phyloP scores from a whole-genome alignment of 176 grass and related monocot species.

The Cenchrus purpureus region DNA sequence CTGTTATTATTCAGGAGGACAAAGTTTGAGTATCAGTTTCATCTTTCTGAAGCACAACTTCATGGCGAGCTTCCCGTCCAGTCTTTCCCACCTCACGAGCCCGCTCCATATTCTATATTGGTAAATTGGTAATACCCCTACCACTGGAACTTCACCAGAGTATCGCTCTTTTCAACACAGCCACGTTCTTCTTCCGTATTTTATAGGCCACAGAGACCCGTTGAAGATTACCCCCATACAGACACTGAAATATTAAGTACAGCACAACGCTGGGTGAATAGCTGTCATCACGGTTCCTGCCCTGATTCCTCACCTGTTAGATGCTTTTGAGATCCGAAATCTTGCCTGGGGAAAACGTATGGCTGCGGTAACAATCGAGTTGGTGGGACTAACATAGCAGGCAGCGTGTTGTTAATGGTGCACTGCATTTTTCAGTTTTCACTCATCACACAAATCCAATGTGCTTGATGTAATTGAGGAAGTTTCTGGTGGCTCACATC shows the following conservation, averaged over 20 bases:
- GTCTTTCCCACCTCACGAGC: conserved; percentile 19
- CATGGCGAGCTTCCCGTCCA: conserved; percentile 36
- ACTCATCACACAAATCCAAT: not conserved
- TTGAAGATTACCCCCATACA: conserved; percentile 35
- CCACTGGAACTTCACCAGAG: not conserved
- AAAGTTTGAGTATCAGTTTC: too few relatives aligned
- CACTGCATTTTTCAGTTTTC: not conserved
- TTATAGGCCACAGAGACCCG: conserved; percentile 38
- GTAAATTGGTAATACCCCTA: conserved; percentile 2
- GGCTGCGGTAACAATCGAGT: not conserved
- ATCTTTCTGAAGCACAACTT: conserved; percentile 14
- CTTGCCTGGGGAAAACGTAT: not conserved
- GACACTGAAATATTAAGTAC: conserved; percentile 19
- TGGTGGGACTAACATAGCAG: not conserved
- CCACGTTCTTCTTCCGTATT: conserved; percentile 33
- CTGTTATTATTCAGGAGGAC: too few relatives aligned
- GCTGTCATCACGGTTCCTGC: not conserved
- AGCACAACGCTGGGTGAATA: conserved; percentile 1
- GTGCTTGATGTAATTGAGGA: not conserved
- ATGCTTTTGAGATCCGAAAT: conserved; percentile 41
- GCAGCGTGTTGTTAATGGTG: too few relatives aligned
- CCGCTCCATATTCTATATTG: conserved; percentile 26
- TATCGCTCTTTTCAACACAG: conserved; percentile 11
- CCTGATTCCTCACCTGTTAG: conserved; percentile 7
- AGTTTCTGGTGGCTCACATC: too few relatives aligned